A percentile compares a stretch with the other conserved stretches of the same genome.
Conservation (phyloP, 768 basidiomycete species). For the Trametes maxima region DNA sequence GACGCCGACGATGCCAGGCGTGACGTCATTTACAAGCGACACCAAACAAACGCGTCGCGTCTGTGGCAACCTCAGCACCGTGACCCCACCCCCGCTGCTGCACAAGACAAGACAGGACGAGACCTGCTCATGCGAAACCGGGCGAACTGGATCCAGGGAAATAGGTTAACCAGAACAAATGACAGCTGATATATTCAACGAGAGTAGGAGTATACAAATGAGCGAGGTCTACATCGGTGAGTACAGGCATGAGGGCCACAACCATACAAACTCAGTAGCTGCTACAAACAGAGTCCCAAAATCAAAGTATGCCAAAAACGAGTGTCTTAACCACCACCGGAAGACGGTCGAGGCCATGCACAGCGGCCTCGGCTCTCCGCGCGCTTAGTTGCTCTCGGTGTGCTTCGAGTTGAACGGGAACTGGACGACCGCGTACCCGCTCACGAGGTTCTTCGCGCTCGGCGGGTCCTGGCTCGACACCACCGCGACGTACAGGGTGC, state of each 20-base stretch:
- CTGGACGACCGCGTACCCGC: constrained; percentile 51
- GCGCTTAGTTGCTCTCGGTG: neutral
- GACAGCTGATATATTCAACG: neutral
- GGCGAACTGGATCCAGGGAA: too few species aligned
- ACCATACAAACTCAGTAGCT: neutral
- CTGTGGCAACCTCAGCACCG: neutral
- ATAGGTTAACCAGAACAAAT: too few species aligned
- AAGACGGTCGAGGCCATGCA: neutral
- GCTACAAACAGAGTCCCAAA: neutral
- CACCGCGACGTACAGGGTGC: constrained; percentile 29
- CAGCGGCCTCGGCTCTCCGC: neutral
- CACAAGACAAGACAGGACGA: too few species aligned
- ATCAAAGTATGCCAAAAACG: neutral
- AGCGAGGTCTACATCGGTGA: neutral
- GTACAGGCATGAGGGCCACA: neutral
- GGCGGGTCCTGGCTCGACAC: constrained; percentile 44
- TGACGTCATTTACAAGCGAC: neutral
- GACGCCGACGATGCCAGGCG: too few species aligned
- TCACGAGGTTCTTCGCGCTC: constrained; percentile 46
- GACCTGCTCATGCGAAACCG: too few species aligned
- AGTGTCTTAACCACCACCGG: neutral
- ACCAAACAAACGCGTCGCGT: constrained; percentile 11
- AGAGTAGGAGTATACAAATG: neutral
- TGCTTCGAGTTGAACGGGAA: constrained; percentile 20
- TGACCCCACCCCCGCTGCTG: too few species aligned